phyloP scores from a whole-genome alignment of 2,329 filamentous ascomycete species.

The Neocucurbitaria cava region DNA sequence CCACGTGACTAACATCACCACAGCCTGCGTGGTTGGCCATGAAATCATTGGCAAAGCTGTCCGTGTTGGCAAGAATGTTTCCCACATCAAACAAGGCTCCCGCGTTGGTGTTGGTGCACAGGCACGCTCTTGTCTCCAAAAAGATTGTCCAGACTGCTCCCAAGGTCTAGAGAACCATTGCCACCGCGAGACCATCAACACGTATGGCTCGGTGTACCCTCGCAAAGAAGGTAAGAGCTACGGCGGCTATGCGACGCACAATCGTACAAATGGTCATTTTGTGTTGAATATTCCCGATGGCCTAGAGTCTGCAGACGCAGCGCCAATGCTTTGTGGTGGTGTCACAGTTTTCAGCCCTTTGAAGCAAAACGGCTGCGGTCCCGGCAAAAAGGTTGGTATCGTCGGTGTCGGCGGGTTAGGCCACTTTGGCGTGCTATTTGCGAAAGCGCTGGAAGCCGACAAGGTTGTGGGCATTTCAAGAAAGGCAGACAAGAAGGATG shows the following conservation, averaged over 20 bases:
- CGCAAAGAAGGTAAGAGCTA: constrained; percentile 66
- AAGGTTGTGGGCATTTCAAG: constrained; percentile 70
- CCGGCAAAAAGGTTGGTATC: constrained; percentile 78
- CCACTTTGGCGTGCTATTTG: constrained; percentile 74
- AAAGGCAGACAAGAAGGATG: constrained; percentile 65
- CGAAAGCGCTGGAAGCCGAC: constrained; percentile 73
- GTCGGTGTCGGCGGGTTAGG: constrained; percentile 77
- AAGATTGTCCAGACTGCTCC: constrained; percentile 55
- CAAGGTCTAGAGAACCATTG: constrained; percentile 59
- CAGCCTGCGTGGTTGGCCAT: constrained; percentile 53
- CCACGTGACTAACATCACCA: constrained; percentile 28
- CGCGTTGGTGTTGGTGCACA: constrained; percentile 62
- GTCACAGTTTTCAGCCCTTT: constrained; percentile 80
- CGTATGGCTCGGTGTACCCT: constrained; percentile 55
- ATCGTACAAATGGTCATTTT: constrained; percentile 77
- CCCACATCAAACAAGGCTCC: constrained; percentile 66
- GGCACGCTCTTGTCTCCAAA: constrained; percentile 54
- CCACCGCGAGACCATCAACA: constrained; percentile 48
- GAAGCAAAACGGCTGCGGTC: constrained; percentile 74
- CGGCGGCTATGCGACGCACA: constrained; percentile 69
- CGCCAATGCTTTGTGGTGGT: constrained; percentile 84
- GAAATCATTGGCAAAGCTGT: constrained; percentile 51
- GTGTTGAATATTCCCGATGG: constrained; percentile 77
- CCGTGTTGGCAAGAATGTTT: constrained; percentile 53
- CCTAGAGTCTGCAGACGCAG: constrained; percentile 65